Evolutionary conservation across 2,329 filamentous ascomycete species (phyloP).

Genomic region (Pestalotiopsis sp.): DNA sequence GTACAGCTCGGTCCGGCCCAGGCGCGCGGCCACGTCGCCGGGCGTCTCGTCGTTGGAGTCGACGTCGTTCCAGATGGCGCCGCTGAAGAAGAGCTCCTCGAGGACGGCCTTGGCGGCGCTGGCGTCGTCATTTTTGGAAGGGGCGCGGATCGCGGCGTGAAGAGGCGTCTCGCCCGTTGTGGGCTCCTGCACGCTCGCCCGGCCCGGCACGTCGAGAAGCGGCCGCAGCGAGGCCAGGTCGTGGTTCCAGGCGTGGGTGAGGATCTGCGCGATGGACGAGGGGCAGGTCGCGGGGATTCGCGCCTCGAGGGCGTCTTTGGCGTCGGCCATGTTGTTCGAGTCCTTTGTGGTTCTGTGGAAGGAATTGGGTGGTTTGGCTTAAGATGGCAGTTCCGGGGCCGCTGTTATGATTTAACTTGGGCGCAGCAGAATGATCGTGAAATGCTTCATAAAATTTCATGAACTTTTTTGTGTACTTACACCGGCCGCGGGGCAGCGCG

Average conservation of each 20-base stretch:
- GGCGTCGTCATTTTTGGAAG: no score
- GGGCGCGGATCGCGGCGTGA: conserved; percentile 83
- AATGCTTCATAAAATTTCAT: background rate
- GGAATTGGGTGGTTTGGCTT: background rate
- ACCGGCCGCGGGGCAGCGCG: background rate
- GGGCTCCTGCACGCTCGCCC: conserved; percentile 79
- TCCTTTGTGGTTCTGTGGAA: background rate
- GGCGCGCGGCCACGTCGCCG: conserved; percentile 76
- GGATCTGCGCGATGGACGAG: conserved; percentile 51
- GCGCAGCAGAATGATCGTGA: background rate
- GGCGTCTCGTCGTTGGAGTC: conserved; percentile 87
- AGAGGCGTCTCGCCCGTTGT: conserved; percentile 86
- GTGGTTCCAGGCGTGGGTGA: conserved; percentile 59
- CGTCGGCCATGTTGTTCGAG: background rate
- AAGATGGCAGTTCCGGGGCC: background rate
- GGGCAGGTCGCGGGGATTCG: conserved; percentile 59
- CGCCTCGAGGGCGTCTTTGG: conserved; percentile 51
- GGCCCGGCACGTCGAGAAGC: conserved; percentile 66
- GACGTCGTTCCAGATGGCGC: conserved; percentile 97
- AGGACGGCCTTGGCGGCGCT: conserved; percentile 71
- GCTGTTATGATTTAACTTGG: background rate
- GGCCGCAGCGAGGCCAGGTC: conserved; percentile 69
- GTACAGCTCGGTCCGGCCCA: conserved; percentile 75
- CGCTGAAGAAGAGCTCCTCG: conserved; percentile 78
- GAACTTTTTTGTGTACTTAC: background rate